Base-by-base conservation (phyloP, 73 alveolate species). In the Breviolum minutum region DNA sequence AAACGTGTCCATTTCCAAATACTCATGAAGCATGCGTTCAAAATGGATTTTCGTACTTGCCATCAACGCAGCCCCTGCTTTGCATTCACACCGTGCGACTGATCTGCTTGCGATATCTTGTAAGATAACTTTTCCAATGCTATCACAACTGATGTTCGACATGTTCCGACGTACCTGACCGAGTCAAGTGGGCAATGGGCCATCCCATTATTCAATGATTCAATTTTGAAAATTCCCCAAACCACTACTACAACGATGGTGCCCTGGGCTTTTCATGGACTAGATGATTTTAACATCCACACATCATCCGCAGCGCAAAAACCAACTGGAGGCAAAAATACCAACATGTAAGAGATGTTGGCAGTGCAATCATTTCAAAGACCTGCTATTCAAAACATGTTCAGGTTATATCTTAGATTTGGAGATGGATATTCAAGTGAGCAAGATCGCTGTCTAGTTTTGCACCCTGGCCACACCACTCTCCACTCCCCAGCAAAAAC, bases 151-250 rank as follows among this genome's bases (percentile, higher is more conserved):
- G 20, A 87, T 68, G 54, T 87, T 87, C 70, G 71, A 30, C 81
- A 63, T 61, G 63, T 87, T 87, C 19, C 95, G 63, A 6, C 95
- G 66, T 12, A 87, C 95, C 95, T 87, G 73, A 17, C 66, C 62
- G 73, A n/a, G n/a, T n/a, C n/a, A n/a, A n/a, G n/a, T n/a, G n/a
- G n/a, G n/a, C n/a, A n/a, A n/a, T n/a, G n/a, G n/a, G n/a, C n/a
- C n/a, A n/a, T n/a, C n/a, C n/a, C n/a, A n/a, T n/a, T n/a, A n/a
- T n/a, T n/a, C n/a, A n/a, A n/a, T n/a, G n/a, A n/a, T n/a, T n/a
- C n/a, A n/a, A n/a, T n/a, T n/a, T n/a, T n/a, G n/a, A n/a, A n/a
- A n/a, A n/a, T n/a, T n/a, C n/a, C n/a, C n/a, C n/a, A n/a, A n/a
- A n/a, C n/a, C n/a, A n/a, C n/a, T n/a, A n/a, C n/a, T n/a, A n/a